Evolutionary conservation across 2,329 filamentous ascomycete species (phyloP).

Genomic region (Fusarium multiceps): DNA sequence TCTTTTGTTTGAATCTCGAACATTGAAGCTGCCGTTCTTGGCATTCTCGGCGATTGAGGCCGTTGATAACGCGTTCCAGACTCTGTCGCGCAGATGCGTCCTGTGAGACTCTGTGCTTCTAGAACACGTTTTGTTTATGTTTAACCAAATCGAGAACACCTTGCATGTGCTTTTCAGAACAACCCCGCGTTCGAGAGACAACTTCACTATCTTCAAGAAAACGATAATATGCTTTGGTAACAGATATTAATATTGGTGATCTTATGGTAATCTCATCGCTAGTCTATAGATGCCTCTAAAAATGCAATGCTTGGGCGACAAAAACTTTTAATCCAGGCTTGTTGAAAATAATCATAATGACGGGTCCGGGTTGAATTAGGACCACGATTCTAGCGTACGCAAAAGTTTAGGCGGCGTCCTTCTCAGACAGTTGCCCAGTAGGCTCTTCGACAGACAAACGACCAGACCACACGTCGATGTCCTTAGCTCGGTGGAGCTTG

Average conservation of each 20-base stretch:
- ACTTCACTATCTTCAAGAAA: background rate
- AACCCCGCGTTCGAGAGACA: background rate
- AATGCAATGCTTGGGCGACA: background rate
- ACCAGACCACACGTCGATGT: conserved; percentile 62
- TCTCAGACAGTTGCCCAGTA: conserved; percentile 1
- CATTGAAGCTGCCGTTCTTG: background rate
- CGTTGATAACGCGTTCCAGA: background rate
- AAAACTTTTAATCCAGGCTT: background rate
- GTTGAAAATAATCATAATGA: background rate
- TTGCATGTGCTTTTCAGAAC: background rate
- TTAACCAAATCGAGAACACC: background rate
- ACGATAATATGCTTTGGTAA: background rate
- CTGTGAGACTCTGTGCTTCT: background rate
- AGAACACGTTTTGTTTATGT: background rate
- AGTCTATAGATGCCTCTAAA: background rate
- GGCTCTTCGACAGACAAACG: conserved; percentile 25
- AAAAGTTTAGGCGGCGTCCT: background rate
- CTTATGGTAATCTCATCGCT: background rate
- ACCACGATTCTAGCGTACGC: background rate
- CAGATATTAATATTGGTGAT: background rate
- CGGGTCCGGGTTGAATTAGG: background rate
- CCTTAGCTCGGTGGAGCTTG: conserved; percentile 54
- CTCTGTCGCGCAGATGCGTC: background rate
- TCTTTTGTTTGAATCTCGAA: background rate
- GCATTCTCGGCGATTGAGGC: background rate